Base-by-base conservation (phyloP, 1,139 yeast genomes). In the Geotrichum phurueaensis region DNA sequence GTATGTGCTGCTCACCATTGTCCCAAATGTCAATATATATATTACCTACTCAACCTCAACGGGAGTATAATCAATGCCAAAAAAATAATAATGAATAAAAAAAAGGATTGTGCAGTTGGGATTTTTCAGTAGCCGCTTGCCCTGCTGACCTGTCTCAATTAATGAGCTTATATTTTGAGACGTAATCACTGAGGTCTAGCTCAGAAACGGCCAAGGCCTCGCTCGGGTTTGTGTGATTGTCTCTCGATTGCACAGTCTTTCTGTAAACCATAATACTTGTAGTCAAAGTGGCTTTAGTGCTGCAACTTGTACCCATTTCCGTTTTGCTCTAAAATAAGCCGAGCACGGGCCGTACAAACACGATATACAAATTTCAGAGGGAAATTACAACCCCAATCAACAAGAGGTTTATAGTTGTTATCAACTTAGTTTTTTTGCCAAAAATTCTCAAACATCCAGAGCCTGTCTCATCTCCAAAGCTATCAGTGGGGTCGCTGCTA, bases 11-110 rank as follows among this genome's bases (percentile, higher is more conserved):
- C 23, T 9, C n/a, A 13, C 7, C 25, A 23, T 51, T 27, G 20
- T 23, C 3, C 5, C n/a, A 15, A 7, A 20, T 18, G 27, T 49
- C 23, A 20, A 43, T 6, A 43, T 2, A n/a, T 10, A 13, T 6
- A 18, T 13, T 13, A 59, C 66, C 52, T 64, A 70, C 55, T 70
- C 69, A 3, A 78, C 82, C 57, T 78, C 75, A 55, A 72, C 70
- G 0, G 91, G 90, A 1, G 87, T 79, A 69, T 86, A 86, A 22
- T 84, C 81, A 25, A 86, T 65, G 0, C 90, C 90, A 65, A 81
- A 78, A 64, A 86, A 83, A 3, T n/a, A n/a, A n/a, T n/a, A n/a
- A n/a, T n/a, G n/a, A n/a, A n/a, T n/a, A n/a, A n/a, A n/a, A n/a
- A n/a, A 36, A 15, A 6, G 78, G 74, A 54, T 76, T 73, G 12